A percentile compares a stretch with the other conserved stretches of the same genome.
These are phyloP conservation scores for Pelargonium australe DNA, from an alignment of 441 rosid genomes.

Conservation along the genomic window DNA sequence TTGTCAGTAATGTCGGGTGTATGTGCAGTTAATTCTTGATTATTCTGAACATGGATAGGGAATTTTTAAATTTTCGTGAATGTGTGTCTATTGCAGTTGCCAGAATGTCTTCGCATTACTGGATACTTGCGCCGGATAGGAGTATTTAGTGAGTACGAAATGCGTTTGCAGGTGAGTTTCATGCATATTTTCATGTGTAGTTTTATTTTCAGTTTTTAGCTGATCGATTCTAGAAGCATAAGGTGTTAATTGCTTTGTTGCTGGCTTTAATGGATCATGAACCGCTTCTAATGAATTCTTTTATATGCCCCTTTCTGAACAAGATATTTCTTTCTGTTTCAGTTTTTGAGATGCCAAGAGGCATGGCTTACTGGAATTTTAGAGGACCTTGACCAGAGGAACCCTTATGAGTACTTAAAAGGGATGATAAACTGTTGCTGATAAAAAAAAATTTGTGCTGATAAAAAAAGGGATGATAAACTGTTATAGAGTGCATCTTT, in stretches of 20 bases:
- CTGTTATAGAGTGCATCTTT: constrained; percentile 83
- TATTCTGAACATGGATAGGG: constrained; percentile 12
- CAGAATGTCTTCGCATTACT: constrained; percentile 88
- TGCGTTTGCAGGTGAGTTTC: constrained; percentile 68
- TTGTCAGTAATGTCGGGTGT: constrained; percentile 16
- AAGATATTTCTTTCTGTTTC: constrained; percentile 21
- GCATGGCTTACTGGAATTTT: constrained; percentile 96
- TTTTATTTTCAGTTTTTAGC: not conserved
- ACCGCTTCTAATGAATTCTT: constrained; percentile 13
- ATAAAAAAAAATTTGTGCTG: too few species aligned
- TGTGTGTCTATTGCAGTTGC: constrained; percentile 46
- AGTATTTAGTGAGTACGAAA: constrained; percentile 84
- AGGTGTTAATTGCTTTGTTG: not conserved
- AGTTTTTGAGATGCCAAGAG: constrained; percentile 92
- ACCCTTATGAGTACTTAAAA: constrained; percentile 81
- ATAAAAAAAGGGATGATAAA: constrained; percentile 70
- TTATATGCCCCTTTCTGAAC: constrained; percentile 21
- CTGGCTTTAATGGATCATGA: not conserved
- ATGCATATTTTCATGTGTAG: not conserved
- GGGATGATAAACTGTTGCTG: constrained; percentile 77
- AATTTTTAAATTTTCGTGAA: constrained; percentile 12
- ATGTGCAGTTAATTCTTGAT: not conserved
- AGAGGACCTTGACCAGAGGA: constrained; percentile 83
- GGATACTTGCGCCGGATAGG: constrained; percentile 89
- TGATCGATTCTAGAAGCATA: not conserved